Evolutionary conservation across 140 eudicot species (phyloP).

Genomic region (Cichorium intybus): DNA sequence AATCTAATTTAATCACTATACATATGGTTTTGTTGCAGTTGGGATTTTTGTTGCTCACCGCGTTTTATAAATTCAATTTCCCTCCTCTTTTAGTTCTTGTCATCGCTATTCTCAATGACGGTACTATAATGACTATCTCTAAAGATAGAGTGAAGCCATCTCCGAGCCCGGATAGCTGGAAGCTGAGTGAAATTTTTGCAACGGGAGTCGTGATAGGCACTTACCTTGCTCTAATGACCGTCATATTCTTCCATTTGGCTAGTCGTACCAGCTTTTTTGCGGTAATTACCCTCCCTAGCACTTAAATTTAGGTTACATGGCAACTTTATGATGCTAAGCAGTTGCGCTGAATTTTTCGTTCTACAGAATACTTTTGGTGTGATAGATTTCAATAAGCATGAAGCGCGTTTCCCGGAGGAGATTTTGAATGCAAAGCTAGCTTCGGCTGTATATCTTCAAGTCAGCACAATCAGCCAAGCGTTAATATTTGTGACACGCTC

Average conservation of each 20-base stretch:
- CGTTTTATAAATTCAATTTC: slow-evolving; percentile 56
- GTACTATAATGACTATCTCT: slow-evolving; percentile 75
- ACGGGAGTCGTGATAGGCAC: slow-evolving; percentile 65
- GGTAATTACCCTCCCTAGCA: slow-evolving; percentile 20
- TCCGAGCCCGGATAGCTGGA: slow-evolving; percentile 74
- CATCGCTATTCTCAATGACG: slow-evolving; percentile 70
- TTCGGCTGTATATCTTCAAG: slow-evolving; percentile 77
- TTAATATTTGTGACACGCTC: slow-evolving; percentile 76
- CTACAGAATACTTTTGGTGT: slow-evolving; percentile 44
- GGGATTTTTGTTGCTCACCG: slow-evolving; percentile 63
- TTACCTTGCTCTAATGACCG: slow-evolving; percentile 69
- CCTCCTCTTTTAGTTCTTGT: slow-evolving; percentile 76
- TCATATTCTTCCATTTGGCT: slow-evolving; percentile 49
- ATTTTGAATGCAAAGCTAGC: slow-evolving; percentile 43
- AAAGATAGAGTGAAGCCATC: slow-evolving; percentile 80
- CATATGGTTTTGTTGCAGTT: slow-evolving; percentile 31
- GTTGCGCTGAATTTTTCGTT: neutral
- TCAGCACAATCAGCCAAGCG: slow-evolving; percentile 82
- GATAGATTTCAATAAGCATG: slow-evolving; percentile 27
- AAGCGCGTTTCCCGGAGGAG: neutral
- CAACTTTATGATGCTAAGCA: slow-evolving; percentile 4
- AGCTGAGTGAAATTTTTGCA: slow-evolving; percentile 68
- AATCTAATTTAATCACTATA: neutral
- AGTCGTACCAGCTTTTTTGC: slow-evolving; percentile 57
- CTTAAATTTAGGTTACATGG: neutral